Conservation (phyloP, 768 basidiomycete genomes). For the Daedaleopsis sinensis region DNA sequence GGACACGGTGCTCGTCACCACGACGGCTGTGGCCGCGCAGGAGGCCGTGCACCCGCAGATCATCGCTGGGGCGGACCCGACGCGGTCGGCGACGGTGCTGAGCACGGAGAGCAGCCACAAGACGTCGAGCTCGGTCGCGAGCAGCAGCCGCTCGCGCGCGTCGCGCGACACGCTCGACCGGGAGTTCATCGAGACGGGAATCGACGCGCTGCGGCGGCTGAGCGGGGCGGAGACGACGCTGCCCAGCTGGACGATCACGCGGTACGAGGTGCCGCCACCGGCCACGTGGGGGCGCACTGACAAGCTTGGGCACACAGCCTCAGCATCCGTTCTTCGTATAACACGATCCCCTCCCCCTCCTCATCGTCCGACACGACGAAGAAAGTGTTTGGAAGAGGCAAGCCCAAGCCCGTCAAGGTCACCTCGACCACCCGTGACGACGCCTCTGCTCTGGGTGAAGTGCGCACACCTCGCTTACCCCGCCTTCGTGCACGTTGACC, state of each 20-base stretch:
- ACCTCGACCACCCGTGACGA: constrained; percentile 32
- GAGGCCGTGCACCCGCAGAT: neutral
- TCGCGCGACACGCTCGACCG: constrained; percentile 59
- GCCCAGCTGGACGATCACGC: constrained; percentile 81
- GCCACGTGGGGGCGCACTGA: constrained; percentile 24
- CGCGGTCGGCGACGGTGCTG: neutral
- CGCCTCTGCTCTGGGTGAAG: constrained; percentile 31
- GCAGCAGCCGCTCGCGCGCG: constrained; percentile 6
- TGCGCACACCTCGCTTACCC: constrained; percentile 16
- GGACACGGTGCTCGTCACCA: constrained; percentile 4
- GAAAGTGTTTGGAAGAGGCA: constrained; percentile 60
- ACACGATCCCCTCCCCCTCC: constrained; percentile 10
- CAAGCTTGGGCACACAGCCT: constrained; percentile 23
- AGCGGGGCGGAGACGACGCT: constrained; percentile 43
- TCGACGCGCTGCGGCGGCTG: constrained; percentile 70
- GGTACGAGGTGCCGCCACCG: constrained; percentile 53
- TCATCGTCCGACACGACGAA: constrained; percentile 48
- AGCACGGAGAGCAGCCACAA: neutral
- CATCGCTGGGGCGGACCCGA: neutral
- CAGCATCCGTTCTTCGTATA: constrained; percentile 14
- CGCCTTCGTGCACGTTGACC: constrained; percentile 5
- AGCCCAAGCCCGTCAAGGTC: constrained; percentile 42
- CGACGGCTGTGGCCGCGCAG: neutral
- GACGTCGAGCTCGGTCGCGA: constrained; percentile 10
- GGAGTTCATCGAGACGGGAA: constrained; percentile 72